phyloP scores from a whole-genome alignment of 768 basidiomycete species.

The Trametes punicea region DNA sequence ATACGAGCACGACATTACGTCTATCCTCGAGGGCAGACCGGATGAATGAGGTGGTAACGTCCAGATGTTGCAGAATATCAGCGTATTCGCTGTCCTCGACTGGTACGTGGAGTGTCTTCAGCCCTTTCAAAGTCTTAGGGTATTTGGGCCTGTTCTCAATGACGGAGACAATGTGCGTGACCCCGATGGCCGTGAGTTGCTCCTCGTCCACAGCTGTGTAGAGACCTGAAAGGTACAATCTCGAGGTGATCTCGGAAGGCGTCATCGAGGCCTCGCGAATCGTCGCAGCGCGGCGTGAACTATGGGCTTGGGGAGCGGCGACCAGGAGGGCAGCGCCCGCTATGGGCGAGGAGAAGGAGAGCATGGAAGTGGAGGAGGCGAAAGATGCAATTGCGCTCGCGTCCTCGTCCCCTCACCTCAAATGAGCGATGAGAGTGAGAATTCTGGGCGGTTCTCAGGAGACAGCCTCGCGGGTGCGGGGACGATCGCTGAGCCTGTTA shows the following conservation, averaged over 20 bases:
- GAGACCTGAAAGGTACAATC: slow-evolving; percentile 64
- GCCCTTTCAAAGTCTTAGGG: slow-evolving; percentile 34
- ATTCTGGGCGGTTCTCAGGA: neutral
- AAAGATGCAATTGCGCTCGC: neutral
- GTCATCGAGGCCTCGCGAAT: slow-evolving; percentile 11
- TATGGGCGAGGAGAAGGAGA: slow-evolving; percentile 15
- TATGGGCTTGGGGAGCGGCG: neutral
- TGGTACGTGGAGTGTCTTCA: slow-evolving; percentile 51
- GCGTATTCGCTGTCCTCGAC: slow-evolving; percentile 40
- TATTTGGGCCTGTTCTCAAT: slow-evolving; percentile 49
- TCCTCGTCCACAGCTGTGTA: slow-evolving; percentile 49
- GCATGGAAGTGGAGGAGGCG: slow-evolving; percentile 13
- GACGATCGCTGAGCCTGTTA: slow-evolving; percentile 2
- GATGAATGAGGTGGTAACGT: slow-evolving; percentile 52
- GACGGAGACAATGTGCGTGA: slow-evolving; percentile 72
- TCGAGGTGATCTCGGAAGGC: slow-evolving; percentile 37
- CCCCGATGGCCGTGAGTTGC: slow-evolving; percentile 51
- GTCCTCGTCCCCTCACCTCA: neutral
- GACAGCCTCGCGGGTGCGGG: neutral
- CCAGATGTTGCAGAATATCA: slow-evolving; percentile 46
- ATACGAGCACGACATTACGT: slow-evolving; percentile 47
- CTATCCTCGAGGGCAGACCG: slow-evolving; percentile 43
- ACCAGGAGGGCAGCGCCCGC: slow-evolving; percentile 5
- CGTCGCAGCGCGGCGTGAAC: slow-evolving; percentile 1
- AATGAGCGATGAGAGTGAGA: slow-evolving; percentile 1